Percentiles rank a stretch among this genome's conserved stretches.
Evolutionary conservation across 352 stramenopile genomes (phyloP).

Genomic region (Pythium angustatum): DNA sequence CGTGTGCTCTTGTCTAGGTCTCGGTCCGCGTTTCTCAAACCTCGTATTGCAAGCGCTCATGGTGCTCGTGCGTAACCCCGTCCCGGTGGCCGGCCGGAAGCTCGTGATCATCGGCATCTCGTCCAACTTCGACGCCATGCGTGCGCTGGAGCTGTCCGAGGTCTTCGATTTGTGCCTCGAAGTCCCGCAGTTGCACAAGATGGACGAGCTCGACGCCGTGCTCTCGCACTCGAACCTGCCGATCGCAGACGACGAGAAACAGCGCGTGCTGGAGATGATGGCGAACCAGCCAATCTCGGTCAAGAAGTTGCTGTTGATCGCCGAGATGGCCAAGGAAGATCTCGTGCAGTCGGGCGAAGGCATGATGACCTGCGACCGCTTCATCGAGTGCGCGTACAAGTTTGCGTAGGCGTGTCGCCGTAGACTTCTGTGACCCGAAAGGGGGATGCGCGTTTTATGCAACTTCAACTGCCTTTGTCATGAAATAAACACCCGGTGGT

Average conservation of each 20-base stretch:
- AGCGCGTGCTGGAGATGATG: slow-evolving; percentile 70
- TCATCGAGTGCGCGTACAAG: slow-evolving; percentile 86
- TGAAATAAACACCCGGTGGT: slow-evolving; percentile 10
- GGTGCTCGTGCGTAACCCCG: slow-evolving; percentile 98
- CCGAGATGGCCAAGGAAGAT: slow-evolving; percentile 96
- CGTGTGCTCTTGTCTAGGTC: no score
- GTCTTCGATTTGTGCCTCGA: slow-evolving; percentile 94
- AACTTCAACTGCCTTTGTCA: slow-evolving; percentile 28
- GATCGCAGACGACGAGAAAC: slow-evolving; percentile 63
- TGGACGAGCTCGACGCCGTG: slow-evolving; percentile 88
- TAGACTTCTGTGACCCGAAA: no score
- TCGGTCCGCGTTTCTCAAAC: slow-evolving; percentile 98
- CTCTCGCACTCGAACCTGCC: slow-evolving; percentile 81
- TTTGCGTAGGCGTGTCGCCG: slow-evolving; percentile 42
- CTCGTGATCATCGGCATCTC: slow-evolving; percentile 97
- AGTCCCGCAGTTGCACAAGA: slow-evolving; percentile 90
- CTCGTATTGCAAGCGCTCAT: slow-evolving; percentile 98
- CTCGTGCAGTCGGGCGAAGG: slow-evolving; percentile 60
- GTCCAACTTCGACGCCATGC: slow-evolving; percentile 89
- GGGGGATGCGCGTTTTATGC: background rate
- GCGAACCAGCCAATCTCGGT: slow-evolving; percentile 95
- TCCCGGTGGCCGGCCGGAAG: slow-evolving; percentile 91
- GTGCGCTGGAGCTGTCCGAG: slow-evolving; percentile 92
- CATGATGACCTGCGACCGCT: slow-evolving; percentile 71
- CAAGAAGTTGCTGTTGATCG: slow-evolving; percentile 97